Conservation (phyloP, 75 land plant genomes). For the Sequoia sempervirens region DNA sequence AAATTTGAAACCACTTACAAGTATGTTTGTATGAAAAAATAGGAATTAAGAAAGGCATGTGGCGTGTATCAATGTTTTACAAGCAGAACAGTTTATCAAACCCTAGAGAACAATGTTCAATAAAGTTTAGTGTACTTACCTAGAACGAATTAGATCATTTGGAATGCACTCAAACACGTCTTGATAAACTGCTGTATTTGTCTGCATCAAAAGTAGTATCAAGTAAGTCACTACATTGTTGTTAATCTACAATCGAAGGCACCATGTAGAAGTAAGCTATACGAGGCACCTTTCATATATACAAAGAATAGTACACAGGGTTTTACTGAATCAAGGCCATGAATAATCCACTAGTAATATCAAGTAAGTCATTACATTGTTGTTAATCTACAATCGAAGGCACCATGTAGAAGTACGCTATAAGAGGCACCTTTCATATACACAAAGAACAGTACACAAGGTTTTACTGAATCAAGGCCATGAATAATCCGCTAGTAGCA, state of each 20-base stretch:
- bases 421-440: background rate
- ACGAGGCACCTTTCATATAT: background rate
- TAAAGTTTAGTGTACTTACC: conserved; percentile 29
- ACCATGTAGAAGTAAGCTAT: background rate
- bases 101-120: background rate
- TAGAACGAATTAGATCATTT: conserved; percentile 73
- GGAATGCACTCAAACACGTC: conserved; percentile 94
- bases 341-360: background rate
- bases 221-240: background rate
- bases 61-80: too few species aligned
- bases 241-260: background rate
- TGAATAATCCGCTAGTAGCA: background rate
- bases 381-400: background rate
- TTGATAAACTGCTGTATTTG: conserved; percentile 71
- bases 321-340: background rate
- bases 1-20: background rate
- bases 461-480: background rate
- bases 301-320: background rate
- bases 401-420: background rate
- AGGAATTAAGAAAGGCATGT: background rate
- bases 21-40: too few species aligned
- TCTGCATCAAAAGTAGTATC: conserved; percentile 23
- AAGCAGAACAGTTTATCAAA: background rate
- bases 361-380: background rate
- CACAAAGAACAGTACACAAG: background rate